Evolutionary conservation across 2,329 filamentous ascomycete species (phyloP).

Genomic region (Raffaelea deltoideospora): DNA sequence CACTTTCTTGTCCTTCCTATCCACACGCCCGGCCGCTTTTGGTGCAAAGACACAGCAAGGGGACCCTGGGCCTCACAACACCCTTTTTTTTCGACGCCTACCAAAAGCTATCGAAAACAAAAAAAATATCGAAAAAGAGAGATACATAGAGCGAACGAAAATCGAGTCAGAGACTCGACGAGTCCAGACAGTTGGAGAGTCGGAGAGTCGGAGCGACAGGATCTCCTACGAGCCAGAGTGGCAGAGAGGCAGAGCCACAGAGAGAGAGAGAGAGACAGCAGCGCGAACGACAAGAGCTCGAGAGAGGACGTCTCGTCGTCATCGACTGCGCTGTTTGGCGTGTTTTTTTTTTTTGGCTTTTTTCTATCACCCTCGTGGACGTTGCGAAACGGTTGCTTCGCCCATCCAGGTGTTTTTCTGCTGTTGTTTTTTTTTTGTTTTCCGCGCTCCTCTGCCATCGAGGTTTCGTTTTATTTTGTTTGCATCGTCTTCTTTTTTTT

Average conservation of each 20-base stretch:
- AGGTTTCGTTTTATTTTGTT: background rate
- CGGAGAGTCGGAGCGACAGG: too few relatives aligned
- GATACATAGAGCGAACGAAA: too few relatives aligned
- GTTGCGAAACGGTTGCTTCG: background rate
- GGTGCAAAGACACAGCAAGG: conserved; percentile 7
- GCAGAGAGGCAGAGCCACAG: too few relatives aligned
- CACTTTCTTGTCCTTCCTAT: background rate
- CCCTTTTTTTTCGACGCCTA: too few relatives aligned
- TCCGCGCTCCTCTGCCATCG: background rate
- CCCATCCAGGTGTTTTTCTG: background rate
- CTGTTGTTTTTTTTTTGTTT: background rate
- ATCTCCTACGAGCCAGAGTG: too few relatives aligned
- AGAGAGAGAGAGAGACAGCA: too few relatives aligned
- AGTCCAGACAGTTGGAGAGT: too few relatives aligned
- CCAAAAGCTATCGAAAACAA: background rate
- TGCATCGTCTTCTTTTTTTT: background rate
- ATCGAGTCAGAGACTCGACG: too few relatives aligned
- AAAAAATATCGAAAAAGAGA: background rate
- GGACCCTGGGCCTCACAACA: conserved; percentile 2
- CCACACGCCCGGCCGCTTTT: background rate
- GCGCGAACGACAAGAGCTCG: too few relatives aligned
- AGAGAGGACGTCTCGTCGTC: too few relatives aligned
- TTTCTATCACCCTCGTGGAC: background rate
- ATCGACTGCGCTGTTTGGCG: too few relatives aligned
- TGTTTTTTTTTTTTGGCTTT: background rate